phyloP scores from a whole-genome alignment of 257 asterid species.

The Coffea eugenioides region DNA sequence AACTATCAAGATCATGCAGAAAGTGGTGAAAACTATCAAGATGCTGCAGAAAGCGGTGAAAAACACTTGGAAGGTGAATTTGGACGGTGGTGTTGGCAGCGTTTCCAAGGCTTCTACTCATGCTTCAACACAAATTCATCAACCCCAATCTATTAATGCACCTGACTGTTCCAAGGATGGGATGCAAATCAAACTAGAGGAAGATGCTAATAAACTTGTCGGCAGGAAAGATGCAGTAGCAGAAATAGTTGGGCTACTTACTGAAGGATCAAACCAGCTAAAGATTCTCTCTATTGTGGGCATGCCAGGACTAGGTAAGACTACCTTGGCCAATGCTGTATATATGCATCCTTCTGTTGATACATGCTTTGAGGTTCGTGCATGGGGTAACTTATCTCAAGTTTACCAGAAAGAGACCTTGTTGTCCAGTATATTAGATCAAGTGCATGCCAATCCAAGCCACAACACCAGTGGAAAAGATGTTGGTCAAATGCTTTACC shows the following conservation, averaged over 20 bases:
- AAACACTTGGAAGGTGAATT: not conserved
- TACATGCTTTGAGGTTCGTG: not conserved
- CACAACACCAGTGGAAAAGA: not conserved
- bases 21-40: not conserved
- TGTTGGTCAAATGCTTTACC: slow-evolving; percentile 16
- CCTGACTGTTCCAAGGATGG: not conserved
- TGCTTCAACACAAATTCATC: not conserved
- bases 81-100: not conserved
- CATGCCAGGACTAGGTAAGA: not conserved
- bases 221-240: not conserved
- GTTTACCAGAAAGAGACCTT: not conserved
- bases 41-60: slow-evolving; percentile 6
- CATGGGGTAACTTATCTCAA: not conserved
- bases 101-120: not conserved
- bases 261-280: not conserved
- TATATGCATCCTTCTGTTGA: not conserved
- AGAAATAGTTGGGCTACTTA: not conserved
- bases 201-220: not conserved
- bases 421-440: not conserved
- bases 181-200: not conserved
- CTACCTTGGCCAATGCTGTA: not conserved
- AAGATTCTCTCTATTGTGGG: not conserved
- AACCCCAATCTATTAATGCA: not conserved
- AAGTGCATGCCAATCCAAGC: not conserved
- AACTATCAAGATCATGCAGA: no score